Evolutionary conservation across 176 grass and related monocot species (phyloP).

Genomic region (Rhipidocladum racemiflorum): DNA sequence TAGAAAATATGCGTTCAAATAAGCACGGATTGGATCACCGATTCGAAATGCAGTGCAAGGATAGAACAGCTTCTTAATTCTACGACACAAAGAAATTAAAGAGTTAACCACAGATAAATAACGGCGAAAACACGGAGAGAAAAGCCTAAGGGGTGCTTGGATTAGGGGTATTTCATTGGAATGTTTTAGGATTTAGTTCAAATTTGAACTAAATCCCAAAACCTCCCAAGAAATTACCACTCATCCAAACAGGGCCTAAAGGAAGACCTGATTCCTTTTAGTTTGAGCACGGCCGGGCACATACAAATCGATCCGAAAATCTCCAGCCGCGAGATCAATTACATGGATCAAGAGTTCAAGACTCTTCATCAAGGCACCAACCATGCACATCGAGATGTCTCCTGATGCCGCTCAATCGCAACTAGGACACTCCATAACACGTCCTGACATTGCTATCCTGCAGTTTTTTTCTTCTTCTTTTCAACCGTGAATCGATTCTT

Average conservation of each 20-base stretch:
- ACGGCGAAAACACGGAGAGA: not conserved
- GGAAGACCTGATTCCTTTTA: not conserved
- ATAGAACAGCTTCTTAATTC: not conserved
- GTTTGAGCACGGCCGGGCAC: not conserved
- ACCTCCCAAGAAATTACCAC: too few relatives aligned
- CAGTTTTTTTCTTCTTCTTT: not conserved
- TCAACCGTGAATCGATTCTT: conserved; percentile 3
- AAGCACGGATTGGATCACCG: conserved; percentile 35
- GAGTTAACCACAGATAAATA: not conserved
- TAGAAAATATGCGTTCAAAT: not conserved
- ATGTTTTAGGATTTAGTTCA: too few relatives aligned
- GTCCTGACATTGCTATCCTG: not conserved
- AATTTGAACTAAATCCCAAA: too few relatives aligned
- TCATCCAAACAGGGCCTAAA: too few relatives aligned
- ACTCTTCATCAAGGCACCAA: not conserved
- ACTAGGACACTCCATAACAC: not conserved
- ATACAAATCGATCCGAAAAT: not conserved
- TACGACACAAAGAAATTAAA: too few relatives aligned
- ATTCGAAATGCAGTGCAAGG: not conserved
- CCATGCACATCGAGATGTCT: not conserved
- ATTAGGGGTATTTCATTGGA: too few relatives aligned
- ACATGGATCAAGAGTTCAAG: not conserved
- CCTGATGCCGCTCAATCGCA: not conserved
- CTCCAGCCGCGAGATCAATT: not conserved
- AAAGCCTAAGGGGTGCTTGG: too few relatives aligned